Percentiles rank a stretch among this genome's conserved stretches.
Evolutionary conservation across 306 rosid species (phyloP).

Genomic region (Cajanus cajan): DNA sequence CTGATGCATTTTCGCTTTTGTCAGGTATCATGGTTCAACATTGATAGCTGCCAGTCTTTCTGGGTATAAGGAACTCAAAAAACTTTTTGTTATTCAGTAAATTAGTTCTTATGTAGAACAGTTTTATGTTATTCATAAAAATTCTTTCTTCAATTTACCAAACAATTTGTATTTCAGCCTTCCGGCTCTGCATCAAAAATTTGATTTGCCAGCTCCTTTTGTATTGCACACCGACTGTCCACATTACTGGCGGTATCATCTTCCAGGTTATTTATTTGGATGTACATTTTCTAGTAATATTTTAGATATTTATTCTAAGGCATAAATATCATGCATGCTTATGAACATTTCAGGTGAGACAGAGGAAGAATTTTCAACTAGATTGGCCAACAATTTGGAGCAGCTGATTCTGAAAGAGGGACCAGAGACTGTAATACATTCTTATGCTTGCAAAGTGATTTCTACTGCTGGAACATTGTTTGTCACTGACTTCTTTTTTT

Average conservation of each 20-base stretch:
- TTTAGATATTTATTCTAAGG: conserved; percentile 1
- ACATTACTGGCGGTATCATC: conserved; percentile 94
- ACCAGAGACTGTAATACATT: conserved; percentile 74
- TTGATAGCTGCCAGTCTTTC: conserved; percentile 91
- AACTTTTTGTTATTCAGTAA: not conserved
- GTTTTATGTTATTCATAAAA: not conserved
- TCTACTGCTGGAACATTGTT: conserved; percentile 11
- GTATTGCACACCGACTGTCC: conserved; percentile 96
- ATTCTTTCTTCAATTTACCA: conserved; percentile 15
- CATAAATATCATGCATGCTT: conserved; percentile 23
- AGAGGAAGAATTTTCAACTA: conserved; percentile 87
- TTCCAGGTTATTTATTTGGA: conserved; percentile 70
- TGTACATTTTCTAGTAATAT: conserved; percentile 11
- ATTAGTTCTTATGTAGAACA: not conserved
- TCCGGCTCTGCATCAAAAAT: conserved; percentile 85
- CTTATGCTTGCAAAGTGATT: conserved; percentile 16
- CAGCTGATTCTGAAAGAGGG: conserved; percentile 86
- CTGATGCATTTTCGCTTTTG: conserved; percentile 23
- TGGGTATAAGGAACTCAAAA: conserved; percentile 54
- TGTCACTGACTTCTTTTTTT: not conserved
- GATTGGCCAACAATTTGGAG: conserved; percentile 87
- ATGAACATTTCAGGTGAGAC: conserved; percentile 75
- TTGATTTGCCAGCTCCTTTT: conserved; percentile 95
- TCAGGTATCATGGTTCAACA: conserved; percentile 96
- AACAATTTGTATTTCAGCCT: conserved; percentile 54